A percentile compares a stretch with the other conserved stretches of the same genome.
Evolutionary conservation across 116 monocot species (phyloP).

Genomic region (Papilionanthe hybrid): DNA sequence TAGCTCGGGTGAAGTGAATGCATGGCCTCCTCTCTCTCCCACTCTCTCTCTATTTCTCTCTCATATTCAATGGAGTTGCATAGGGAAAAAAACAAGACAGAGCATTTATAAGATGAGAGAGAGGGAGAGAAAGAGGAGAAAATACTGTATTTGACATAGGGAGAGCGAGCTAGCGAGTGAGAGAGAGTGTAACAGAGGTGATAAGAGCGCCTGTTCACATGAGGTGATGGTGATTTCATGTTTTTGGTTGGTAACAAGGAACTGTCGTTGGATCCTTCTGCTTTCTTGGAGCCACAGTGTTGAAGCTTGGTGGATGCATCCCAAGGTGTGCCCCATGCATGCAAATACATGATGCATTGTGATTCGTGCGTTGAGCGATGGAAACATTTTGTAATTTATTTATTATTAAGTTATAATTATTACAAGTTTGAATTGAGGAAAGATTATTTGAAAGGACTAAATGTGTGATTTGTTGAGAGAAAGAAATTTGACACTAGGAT

Average conservation of each 20-base stretch:
- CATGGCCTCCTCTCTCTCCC: conserved; percentile 6
- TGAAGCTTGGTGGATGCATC: background rate
- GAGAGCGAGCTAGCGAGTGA: background rate
- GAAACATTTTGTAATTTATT: too few species aligned
- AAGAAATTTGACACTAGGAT: too few species aligned
- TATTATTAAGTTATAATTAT: too few species aligned
- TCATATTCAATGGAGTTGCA: conserved; percentile 4
- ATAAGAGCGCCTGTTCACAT: background rate
- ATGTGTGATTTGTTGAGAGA: too few species aligned
- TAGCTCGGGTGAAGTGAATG: conserved; percentile 9
- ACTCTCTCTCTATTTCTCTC: conserved; percentile 7
- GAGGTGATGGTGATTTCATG: background rate
- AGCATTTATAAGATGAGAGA: background rate
- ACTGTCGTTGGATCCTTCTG: background rate
- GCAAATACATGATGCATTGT: background rate
- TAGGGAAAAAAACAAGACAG: background rate
- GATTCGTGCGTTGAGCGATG: background rate
- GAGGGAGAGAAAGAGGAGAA: too few species aligned
- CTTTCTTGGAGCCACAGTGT: background rate
- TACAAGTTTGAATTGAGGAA: too few species aligned
- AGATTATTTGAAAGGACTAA: too few species aligned
- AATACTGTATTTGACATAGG: too few species aligned
- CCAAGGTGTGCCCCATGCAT: background rate
- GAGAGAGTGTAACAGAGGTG: background rate
- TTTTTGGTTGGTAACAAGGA: background rate